These are phyloP conservation scores for Salvia hispanica DNA, from an alignment of 257 asterid genomes.

Conservation along the genomic window DNA sequence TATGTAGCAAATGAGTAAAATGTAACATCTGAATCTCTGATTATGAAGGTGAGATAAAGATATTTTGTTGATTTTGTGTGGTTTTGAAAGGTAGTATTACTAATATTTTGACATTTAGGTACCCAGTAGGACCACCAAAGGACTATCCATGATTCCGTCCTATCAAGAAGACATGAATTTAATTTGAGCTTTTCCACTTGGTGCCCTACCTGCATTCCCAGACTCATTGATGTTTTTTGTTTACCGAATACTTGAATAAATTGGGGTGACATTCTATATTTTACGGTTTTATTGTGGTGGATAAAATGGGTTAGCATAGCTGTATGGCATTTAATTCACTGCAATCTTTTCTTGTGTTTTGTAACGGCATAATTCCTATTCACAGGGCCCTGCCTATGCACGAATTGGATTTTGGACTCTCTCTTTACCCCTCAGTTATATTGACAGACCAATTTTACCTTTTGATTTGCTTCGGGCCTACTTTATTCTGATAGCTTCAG, in stretches of 20 bases:
- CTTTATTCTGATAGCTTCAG: neutral
- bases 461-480: neutral
- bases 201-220: constrained; percentile 23
- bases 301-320: neutral
- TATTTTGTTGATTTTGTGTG: constrained; percentile 6
- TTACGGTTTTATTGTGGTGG: neutral
- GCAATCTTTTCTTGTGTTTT: neutral
- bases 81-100: neutral
- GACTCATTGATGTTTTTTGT: neutral
- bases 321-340: constrained; percentile 7
- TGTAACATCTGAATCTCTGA: constrained; percentile 6
- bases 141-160: constrained; percentile 20
- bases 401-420: neutral
- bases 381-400: neutral
- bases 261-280: constrained; percentile 16
- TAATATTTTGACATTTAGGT: constrained; percentile 18
- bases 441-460: neutral
- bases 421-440: neutral
- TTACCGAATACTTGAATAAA: constrained; percentile 10
- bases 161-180: constrained; percentile 30
- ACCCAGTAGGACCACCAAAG: constrained; percentile 30
- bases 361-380: neutral
- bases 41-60: constrained; percentile 10
- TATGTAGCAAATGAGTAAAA: constrained; percentile 19
- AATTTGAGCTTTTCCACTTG: constrained; percentile 25